Conservation (phyloP, 1,284 basidiomycete genomes). For the Caloboletus firmus region DNA sequence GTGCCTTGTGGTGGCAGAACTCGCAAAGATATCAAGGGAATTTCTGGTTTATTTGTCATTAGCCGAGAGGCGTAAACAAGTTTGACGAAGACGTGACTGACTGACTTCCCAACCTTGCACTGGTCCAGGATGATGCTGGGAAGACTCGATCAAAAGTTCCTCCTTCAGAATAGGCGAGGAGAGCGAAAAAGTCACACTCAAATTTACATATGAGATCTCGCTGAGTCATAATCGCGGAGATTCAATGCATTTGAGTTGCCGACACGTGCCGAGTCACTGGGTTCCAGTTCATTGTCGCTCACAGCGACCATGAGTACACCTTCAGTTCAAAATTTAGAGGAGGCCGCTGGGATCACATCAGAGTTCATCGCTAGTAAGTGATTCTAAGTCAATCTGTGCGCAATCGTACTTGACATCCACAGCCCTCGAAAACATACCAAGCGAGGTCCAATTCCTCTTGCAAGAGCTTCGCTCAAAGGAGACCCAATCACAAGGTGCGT, state of each 20-base stretch:
- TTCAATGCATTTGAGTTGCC: slow-evolving; percentile 17
- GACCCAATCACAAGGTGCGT: slow-evolving; percentile 48
- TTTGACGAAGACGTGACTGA: not conserved
- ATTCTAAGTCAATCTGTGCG: not conserved
- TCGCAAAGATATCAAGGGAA: not conserved
- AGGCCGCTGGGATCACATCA: slow-evolving; percentile 64
- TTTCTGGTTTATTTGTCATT: not conserved
- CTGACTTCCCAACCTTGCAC: not conserved
- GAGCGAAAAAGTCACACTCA: not conserved
- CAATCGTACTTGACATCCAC: not conserved
- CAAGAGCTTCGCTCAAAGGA: slow-evolving; percentile 70
- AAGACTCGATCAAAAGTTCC: not conserved
- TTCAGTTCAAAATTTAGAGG: slow-evolving; percentile 49
- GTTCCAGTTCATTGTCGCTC: not conserved
- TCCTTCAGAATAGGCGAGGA: not conserved
- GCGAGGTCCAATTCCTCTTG: slow-evolving; percentile 69
- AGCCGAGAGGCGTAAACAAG: not conserved
- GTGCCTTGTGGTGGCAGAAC: slow-evolving; percentile 7
- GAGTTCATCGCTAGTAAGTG: slow-evolving; percentile 70
- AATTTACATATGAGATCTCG: not conserved
- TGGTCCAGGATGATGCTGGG: slow-evolving; percentile 5
- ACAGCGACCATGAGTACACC: slow-evolving; percentile 31
- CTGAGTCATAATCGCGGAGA: slow-evolving; percentile 29
- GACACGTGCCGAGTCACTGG: slow-evolving; percentile 13
- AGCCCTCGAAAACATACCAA: slow-evolving; percentile 75